Evolutionary conservation across 148 eudicot genomes (phyloP).

Genomic region (Linanthus parryae): DNA sequence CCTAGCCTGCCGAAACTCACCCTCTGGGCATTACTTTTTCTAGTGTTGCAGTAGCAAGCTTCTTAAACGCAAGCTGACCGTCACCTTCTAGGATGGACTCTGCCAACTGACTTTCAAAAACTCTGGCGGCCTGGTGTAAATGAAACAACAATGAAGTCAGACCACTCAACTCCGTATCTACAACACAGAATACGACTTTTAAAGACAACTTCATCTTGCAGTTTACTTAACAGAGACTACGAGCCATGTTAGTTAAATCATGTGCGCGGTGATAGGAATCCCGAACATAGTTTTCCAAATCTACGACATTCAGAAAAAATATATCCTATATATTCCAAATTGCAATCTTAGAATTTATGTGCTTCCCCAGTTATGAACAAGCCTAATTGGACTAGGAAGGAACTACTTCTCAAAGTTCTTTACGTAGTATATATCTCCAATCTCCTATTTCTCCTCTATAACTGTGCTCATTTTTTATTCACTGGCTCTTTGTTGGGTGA

Average conservation of each 20-base stretch:
- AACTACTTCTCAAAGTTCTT: too few relatives aligned
- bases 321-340: too few relatives aligned
- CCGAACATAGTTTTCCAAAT: neutral
- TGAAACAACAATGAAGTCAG: neutral
- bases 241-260: neutral
- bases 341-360: too few relatives aligned
- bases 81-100: conserved; percentile 92
- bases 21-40: conserved; percentile 93
- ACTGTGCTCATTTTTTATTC: too few relatives aligned
- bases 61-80: conserved; percentile 96
- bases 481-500: too few relatives aligned
- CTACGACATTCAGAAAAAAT: neutral
- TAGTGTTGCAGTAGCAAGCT: conserved; percentile 95
- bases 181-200: neutral
- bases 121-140: conserved; percentile 86
- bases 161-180: neutral
- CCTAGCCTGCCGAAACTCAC: conserved; percentile 94
- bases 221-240: neutral
- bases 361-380: too few relatives aligned
- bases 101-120: conserved; percentile 88
- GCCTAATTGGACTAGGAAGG: too few relatives aligned
- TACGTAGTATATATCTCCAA: too few relatives aligned
- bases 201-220: neutral
- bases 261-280: too few relatives aligned
- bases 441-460: too few relatives aligned